Evolutionary conservation across 306 rosid genomes (phyloP), one percentile per base, ranked within the genome.

Genomic region (Lagenaria siceraria): DNA sequence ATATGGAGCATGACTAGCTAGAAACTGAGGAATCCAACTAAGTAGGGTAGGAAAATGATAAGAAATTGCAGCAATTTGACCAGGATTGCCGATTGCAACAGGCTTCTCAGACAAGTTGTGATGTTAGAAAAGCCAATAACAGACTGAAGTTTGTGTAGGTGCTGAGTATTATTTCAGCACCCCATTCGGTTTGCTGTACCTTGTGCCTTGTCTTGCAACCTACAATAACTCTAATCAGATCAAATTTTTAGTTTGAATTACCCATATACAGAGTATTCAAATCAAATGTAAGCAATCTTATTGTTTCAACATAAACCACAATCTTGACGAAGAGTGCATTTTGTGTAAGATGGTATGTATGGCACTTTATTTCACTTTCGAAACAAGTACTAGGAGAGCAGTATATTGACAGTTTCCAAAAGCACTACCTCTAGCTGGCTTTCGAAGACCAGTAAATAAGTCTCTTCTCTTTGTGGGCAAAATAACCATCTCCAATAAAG

Each of bases 401-500:
- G 19, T 53, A 19, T 51, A 27, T 19, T 33, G 25, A 35, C 19
- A 61, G 60, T 72, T 43, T 17, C 76, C 60, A 51, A 83, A 56
- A 83, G 82, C 46, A 84, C 63, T 81, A 92, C 97, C 98, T 89
- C 86, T 89, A 56, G 97, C 97, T 15, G 98, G 97, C 85, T 92
- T 92, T 68, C 98, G 86, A 80, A 95, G 98, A 80, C 98, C 97
- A 38, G 98, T 95, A 82, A 95, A 95, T 78, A 95, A 84, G 75
- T 95, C 97, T 83, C 96, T 89, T 86, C 98, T 88, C 86, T 95
- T 95, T 38, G 97, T 88, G 35, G 98, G 98, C 78, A 95, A 90
- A 86, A 95, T 95, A 80, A 95, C 97, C 98, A 95, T 95, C 86
- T 95, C 97, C 97, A 92, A 86, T 77, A 95, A 83, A 74, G 98